A percentile compares a stretch with the other conserved stretches of the same genome.
phyloP scores from a whole-genome alignment of 805 yeast species.

The Hanseniaspora opuntiae region DNA sequence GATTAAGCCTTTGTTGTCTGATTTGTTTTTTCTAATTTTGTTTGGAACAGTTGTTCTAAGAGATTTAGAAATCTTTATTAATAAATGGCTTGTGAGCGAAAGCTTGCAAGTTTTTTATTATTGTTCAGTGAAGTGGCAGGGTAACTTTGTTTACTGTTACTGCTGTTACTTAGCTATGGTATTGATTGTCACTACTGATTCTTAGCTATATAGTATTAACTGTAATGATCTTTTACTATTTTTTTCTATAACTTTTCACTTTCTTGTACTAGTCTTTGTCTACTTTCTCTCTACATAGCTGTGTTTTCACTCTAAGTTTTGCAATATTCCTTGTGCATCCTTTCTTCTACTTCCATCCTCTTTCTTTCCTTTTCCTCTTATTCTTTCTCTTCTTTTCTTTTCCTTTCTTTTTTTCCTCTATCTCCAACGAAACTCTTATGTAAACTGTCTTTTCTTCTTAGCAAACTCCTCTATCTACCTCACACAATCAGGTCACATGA shows the following conservation, averaged over 20 bases:
- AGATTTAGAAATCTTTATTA: not conserved
- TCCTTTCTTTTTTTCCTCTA: not conserved
- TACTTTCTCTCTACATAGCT: too few relatives aligned
- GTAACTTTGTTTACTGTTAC: not conserved
- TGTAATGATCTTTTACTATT: too few relatives aligned
- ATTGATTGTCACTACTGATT: too few relatives aligned
- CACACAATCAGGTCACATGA: not conserved
- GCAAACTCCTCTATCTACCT: not conserved
- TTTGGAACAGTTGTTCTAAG: slow-evolving; percentile 10
- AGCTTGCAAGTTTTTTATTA: not conserved
- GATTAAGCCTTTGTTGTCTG: slow-evolving; percentile 34
- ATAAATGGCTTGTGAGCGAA: not conserved
- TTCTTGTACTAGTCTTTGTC: too few relatives aligned
- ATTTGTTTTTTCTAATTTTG: slow-evolving; percentile 17
- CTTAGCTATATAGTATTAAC: not conserved
- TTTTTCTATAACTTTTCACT: too few relatives aligned
- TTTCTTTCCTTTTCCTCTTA: too few relatives aligned
- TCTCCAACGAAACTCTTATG: too few relatives aligned
- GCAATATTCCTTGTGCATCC: too few relatives aligned
- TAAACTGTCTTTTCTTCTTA: not conserved
- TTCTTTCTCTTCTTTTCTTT: not conserved
- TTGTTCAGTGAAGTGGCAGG: not conserved
- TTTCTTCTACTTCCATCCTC: too few relatives aligned
- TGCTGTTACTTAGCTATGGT: not conserved
- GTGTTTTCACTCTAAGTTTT: too few relatives aligned